Percentiles rank a stretch among this genome's conserved stretches.
Conservation (phyloP, 2,329 filamentous ascomycete genomes). For the Geosmithia putterillii region DNA sequence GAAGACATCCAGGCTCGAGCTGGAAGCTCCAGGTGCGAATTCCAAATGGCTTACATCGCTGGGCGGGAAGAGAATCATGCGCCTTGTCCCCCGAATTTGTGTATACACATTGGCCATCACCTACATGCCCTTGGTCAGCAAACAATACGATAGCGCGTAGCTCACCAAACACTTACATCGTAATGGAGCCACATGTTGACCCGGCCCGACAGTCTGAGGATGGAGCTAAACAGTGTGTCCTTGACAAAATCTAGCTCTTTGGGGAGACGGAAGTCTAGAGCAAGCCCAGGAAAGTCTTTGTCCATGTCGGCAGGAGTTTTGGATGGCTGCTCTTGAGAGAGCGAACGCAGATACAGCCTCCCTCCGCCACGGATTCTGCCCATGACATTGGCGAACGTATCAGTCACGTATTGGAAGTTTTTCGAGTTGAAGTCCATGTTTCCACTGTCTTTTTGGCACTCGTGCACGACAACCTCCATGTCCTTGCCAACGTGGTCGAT, state of each 20-base stretch:
- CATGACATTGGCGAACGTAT: slow-evolving; percentile 55
- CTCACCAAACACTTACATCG: slow-evolving; percentile 46
- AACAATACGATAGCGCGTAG: neutral
- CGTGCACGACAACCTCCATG: slow-evolving; percentile 61
- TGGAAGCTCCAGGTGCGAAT: slow-evolving; percentile 67
- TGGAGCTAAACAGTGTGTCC: slow-evolving; percentile 62
- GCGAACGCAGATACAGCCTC: slow-evolving; percentile 64
- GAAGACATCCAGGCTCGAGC: slow-evolving; percentile 66
- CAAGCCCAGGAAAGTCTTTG: slow-evolving; percentile 59
- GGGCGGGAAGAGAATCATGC: slow-evolving; percentile 67
- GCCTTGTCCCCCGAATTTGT: slow-evolving; percentile 64
- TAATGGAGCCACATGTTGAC: slow-evolving; percentile 89
- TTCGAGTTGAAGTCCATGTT: slow-evolving; percentile 74
- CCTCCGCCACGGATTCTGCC: slow-evolving; percentile 38
- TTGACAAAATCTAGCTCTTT: slow-evolving; percentile 42
- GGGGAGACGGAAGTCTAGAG: slow-evolving; percentile 59
- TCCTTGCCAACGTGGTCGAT: slow-evolving; percentile 45
- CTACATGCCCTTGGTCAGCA: slow-evolving; percentile 18
- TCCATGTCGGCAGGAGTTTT: slow-evolving; percentile 57
- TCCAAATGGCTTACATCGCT: slow-evolving; percentile 56
- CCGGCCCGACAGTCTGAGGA: slow-evolving; percentile 65
- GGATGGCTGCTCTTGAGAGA: slow-evolving; percentile 57
- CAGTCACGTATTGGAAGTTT: slow-evolving; percentile 68
- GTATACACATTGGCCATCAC: slow-evolving; percentile 83
- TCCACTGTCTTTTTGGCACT: slow-evolving; percentile 37